phyloP scores from a whole-genome alignment of 306 rosid genomes.

The Calophaca sinica region DNA sequence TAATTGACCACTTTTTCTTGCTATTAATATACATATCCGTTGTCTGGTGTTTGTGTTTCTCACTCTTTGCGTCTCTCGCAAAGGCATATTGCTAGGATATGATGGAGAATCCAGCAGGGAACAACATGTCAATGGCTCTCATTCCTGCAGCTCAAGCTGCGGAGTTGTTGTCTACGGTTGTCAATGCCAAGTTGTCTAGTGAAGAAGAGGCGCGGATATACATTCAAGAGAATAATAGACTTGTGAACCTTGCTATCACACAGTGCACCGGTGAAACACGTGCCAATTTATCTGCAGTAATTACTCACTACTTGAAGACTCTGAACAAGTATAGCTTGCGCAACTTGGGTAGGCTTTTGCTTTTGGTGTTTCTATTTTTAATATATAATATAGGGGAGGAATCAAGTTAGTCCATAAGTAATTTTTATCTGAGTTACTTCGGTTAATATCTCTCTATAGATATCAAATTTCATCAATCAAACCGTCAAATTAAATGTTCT shows the following conservation, averaged over 20 bases:
- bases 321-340: background rate
- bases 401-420: no score
- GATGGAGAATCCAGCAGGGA: background rate
- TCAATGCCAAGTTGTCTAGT: background rate
- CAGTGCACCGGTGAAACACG: background rate
- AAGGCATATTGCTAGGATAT: no score
- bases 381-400: no score
- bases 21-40: no score
- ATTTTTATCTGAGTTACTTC: no score
- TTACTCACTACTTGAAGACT: background rate
- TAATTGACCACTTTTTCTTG: no score
- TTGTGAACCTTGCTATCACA: background rate
- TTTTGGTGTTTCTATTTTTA: background rate
- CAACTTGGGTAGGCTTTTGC: background rate
- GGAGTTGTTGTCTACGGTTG: no score
- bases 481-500: no score
- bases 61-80: no score
- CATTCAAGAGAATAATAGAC: background rate
- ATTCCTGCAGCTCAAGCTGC: background rate
- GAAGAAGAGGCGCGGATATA: background rate
- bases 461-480: no score
- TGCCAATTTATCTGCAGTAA: background rate
- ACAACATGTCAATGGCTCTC: background rate
- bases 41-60: no score
- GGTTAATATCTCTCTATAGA: no score